Percentiles rank a stretch among this genome's conserved stretches.
These are phyloP conservation scores for Noccaea bulbosa DNA, from an alignment of 345 rosid genomes.

Conservation along the genomic window DNA sequence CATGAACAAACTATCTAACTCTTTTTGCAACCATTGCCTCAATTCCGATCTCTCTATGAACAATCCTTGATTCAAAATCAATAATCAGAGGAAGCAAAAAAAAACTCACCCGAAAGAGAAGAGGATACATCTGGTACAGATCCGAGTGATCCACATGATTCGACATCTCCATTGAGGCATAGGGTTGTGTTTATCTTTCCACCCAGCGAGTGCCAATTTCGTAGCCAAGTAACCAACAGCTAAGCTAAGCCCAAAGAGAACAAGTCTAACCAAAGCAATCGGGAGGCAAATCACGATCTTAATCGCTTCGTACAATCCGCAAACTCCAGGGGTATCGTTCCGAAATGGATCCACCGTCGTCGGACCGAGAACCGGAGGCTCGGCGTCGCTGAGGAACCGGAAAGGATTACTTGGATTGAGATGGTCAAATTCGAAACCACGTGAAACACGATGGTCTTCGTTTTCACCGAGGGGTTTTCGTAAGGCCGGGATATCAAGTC, in stretches of 20 bases:
- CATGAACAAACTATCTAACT: slow-evolving; percentile 9
- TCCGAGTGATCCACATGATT: slow-evolving; percentile 91
- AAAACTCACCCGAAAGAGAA: slow-evolving; percentile 82
- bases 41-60: too few species aligned
- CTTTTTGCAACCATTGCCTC: slow-evolving; percentile 3
- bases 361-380: slow-evolving; percentile 54
- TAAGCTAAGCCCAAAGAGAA: slow-evolving; percentile 68
- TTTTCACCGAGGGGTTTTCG: slow-evolving; percentile 15
- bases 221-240: slow-evolving; percentile 75
- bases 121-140: slow-evolving; percentile 72
- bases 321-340: slow-evolving; percentile 59
- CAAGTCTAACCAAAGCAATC: slow-evolving; percentile 61
- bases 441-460: slow-evolving; percentile 26
- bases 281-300: slow-evolving; percentile 78
- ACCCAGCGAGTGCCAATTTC: slow-evolving; percentile 68
- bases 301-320: slow-evolving; percentile 70
- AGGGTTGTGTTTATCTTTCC: slow-evolving; percentile 86
- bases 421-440: slow-evolving; percentile 15
- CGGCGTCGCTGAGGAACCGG: slow-evolving; percentile 58
- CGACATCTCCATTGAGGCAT: slow-evolving; percentile 87
- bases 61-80: too few species aligned
- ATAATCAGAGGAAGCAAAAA: neutral
- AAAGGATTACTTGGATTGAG: slow-evolving; percentile 53
- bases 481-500: slow-evolving; percentile 20
- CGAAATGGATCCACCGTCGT: slow-evolving; percentile 75